Evolutionary conservation across 495 filamentous ascomycete genomes (phyloP).

Genomic region (Podospora tetraspora): DNA sequence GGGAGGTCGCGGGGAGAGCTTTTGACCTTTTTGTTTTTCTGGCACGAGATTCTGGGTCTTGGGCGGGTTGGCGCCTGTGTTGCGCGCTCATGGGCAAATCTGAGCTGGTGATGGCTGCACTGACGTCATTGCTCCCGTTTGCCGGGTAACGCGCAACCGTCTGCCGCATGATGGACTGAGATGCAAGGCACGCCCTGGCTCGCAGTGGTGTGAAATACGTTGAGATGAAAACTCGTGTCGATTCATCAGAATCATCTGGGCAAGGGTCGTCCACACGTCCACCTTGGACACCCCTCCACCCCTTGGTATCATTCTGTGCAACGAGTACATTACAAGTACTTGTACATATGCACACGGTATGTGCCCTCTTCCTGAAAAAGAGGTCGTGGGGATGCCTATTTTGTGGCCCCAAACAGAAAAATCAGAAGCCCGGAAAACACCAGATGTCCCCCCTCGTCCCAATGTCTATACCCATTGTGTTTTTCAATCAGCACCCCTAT

Average conservation of each 20-base stretch:
- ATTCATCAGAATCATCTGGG: background rate
- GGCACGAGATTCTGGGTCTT: too few relatives aligned
- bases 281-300: background rate
- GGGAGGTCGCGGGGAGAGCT: too few relatives aligned
- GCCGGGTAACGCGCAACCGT: background rate
- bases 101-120: background rate
- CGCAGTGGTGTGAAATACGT: too few relatives aligned
- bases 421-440: background rate
- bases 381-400: conserved; percentile 1
- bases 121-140: background rate
- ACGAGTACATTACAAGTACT: background rate
- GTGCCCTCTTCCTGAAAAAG: background rate
- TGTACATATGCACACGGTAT: conserved; percentile 1
- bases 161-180: background rate
- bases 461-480: conserved; percentile 1
- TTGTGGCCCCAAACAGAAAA: background rate
- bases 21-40: too few relatives aligned
- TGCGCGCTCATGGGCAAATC: background rate
- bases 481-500: background rate
- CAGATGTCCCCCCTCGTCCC: background rate
- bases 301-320: conserved; percentile 19
- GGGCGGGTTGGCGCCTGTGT: background rate
- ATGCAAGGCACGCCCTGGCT: too few relatives aligned
- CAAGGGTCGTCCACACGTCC: background rate
- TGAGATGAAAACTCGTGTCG: background rate